These are phyloP conservation scores for Entelexis paramagnoliae DNA, from an alignment of 1,139 yeast genomes.

Conservation along the genomic window DNA sequence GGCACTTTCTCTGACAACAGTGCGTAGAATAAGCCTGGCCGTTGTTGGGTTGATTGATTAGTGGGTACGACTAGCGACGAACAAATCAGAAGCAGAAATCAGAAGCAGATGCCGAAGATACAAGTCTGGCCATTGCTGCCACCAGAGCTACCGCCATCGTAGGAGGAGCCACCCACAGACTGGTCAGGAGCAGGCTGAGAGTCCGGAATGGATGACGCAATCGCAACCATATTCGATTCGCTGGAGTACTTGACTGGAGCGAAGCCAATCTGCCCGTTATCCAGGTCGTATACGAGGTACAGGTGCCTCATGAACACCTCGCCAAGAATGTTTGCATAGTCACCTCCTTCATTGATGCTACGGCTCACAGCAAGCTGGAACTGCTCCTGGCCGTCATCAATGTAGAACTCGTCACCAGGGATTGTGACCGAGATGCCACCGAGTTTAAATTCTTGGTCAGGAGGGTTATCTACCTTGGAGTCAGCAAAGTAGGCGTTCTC, in stretches of 20 bases:
- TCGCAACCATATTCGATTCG: constrained; percentile 9
- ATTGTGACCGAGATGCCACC: constrained; percentile 36
- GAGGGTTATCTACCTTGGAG: constrained; percentile 3
- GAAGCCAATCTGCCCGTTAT: constrained; percentile 47
- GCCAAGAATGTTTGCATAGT: constrained; percentile 41
- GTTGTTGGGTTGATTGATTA: too few species aligned
- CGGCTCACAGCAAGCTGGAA: constrained; percentile 11
- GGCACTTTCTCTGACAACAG: too few species aligned
- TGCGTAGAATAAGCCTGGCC: too few species aligned
- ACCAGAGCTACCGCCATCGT: not conserved
- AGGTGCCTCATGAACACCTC: constrained; percentile 65
- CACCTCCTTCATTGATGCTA: not conserved
- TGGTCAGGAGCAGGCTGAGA: constrained; percentile 16
- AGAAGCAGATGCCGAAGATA: constrained; percentile 1
- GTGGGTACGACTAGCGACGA: too few species aligned
- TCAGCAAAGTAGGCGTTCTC: constrained; percentile 3
- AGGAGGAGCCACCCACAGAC: not conserved
- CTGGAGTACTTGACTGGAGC: constrained; percentile 33
- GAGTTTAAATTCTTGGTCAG: constrained; percentile 32
- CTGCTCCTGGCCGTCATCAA: not conserved
- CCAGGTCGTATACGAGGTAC: constrained; percentile 67
- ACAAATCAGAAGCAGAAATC: not conserved
- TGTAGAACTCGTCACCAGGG: constrained; percentile 32
- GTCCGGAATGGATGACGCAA: constrained; percentile 14
- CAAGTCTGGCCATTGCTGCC: not conserved